phyloP scores from a whole-genome alignment of 345 rosid genomes.

The Sonneratia caseolaris region DNA sequence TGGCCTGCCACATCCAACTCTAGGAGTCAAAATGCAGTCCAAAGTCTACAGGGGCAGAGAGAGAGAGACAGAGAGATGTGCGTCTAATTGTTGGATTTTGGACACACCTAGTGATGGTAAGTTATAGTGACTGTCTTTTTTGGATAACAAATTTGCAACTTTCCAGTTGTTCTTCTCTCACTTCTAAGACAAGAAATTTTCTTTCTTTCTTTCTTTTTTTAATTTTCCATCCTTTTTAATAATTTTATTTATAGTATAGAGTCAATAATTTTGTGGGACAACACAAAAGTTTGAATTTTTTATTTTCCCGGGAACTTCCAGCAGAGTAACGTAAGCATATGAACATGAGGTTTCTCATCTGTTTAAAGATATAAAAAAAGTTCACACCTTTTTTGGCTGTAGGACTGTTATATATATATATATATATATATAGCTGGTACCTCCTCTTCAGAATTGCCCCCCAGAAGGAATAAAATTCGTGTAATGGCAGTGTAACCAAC shows the following conservation, averaged over 20 bases:
- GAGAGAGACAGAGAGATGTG: background rate
- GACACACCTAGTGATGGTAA: background rate
- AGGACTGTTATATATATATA: too few relatives aligned
- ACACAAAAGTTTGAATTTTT: background rate
- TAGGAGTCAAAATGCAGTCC: constrained; percentile 15
- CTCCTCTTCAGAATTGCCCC: too few relatives aligned
- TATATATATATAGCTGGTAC: too few relatives aligned
- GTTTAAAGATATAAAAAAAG: background rate
- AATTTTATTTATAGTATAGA: too few relatives aligned
- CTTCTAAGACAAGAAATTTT: constrained; percentile 16
- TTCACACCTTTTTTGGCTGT: background rate
- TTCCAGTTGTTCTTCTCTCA: constrained; percentile 16
- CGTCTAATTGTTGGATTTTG: background rate
- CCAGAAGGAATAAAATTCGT: too few relatives aligned
- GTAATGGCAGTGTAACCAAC: too few relatives aligned
- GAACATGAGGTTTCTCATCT: background rate
- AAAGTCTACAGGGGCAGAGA: background rate
- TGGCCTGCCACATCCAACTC: background rate
- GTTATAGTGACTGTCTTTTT: constrained; percentile 6
- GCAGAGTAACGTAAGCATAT: background rate
- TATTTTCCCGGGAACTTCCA: background rate
- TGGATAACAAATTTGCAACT: constrained; percentile 9
- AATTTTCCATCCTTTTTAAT: background rate
- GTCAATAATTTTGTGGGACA: background rate
- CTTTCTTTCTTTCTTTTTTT: background rate